phyloP scores from a whole-genome alignment of 2,329 filamentous ascomycete genomes.

The Teratosphaeria gauchensis region DNA sequence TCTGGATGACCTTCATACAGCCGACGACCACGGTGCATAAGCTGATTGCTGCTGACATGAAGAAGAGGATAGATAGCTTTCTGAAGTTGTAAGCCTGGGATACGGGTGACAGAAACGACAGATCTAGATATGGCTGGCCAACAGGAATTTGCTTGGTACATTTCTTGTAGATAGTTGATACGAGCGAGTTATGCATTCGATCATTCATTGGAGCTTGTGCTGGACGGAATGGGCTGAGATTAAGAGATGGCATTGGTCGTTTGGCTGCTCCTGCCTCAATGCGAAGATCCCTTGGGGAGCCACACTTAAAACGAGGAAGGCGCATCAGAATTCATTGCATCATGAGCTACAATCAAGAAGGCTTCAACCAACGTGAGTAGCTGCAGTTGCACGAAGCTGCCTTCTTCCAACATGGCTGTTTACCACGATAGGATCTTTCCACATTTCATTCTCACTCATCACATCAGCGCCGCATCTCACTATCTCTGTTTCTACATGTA shows the following conservation, averaged over 20 bases:
- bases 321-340: no score
- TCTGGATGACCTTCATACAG: constrained; percentile 16
- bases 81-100: background rate
- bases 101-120: no score
- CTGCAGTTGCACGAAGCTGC: background rate
- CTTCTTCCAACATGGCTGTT: background rate
- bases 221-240: no score
- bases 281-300: no score
- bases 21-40: constrained; percentile 12
- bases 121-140: background rate
- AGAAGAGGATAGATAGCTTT: constrained; percentile 9
- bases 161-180: no score
- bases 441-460: background rate
- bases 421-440: background rate
- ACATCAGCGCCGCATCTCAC: background rate
- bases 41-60: constrained; percentile 15
- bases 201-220: no score
- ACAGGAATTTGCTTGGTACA: background rate
- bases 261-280: no score
- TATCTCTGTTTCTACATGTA: background rate
- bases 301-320: no score
- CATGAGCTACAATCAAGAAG: background rate
- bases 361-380: background rate
- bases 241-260: no score
- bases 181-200: no score